A percentile compares a stretch with the other conserved stretches of the same genome.
These are phyloP conservation scores for Calcarisporium arbuscula DNA, from an alignment of 2,329 filamentous ascomycete species.

Conservation along the genomic window DNA sequence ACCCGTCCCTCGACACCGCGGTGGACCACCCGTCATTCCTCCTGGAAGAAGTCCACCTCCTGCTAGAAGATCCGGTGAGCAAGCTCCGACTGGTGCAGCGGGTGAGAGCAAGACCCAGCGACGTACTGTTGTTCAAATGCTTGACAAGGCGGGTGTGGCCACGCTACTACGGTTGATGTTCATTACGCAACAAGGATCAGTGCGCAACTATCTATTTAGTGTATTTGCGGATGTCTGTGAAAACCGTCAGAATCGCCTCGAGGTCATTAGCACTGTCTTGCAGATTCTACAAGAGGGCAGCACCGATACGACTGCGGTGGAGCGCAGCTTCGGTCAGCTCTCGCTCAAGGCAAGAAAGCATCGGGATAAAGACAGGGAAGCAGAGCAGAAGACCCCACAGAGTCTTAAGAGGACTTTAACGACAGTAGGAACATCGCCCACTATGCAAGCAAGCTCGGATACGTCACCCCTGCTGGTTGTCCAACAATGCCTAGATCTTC, in stretches of 20 bases:
- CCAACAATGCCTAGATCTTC: constrained; percentile 83
- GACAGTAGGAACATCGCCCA: constrained; percentile 39
- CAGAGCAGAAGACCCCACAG: constrained; percentile 69
- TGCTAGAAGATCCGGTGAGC: constrained; percentile 13
- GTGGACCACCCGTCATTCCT: constrained; percentile 22
- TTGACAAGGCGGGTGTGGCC: constrained; percentile 91
- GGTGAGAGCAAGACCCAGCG: constrained; percentile 61
- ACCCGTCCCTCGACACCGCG: constrained; percentile 19
- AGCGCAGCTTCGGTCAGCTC: constrained; percentile 89
- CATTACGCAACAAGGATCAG: constrained; percentile 82
- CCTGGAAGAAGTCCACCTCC: constrained; percentile 23
- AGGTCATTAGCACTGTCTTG: constrained; percentile 87
- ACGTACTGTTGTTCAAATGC: constrained; percentile 86
- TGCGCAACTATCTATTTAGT: constrained; percentile 75
- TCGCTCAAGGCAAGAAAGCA: constrained; percentile 85
- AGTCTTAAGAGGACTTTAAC: constrained; percentile 69
- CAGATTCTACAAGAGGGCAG: constrained; percentile 95
- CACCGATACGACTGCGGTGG: constrained; percentile 84
- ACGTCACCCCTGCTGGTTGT: constrained; percentile 92
- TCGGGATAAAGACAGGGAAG: constrained; percentile 54
- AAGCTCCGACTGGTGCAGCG: constrained; percentile 30
- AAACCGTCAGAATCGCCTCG: constrained; percentile 91
- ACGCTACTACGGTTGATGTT: constrained; percentile 99
- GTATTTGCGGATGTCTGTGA: constrained; percentile 89
- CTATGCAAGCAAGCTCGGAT: constrained; percentile 62